phyloP scores from a whole-genome alignment of 495 filamentous ascomycete genomes.

The Alectoria sarmentosa region DNA sequence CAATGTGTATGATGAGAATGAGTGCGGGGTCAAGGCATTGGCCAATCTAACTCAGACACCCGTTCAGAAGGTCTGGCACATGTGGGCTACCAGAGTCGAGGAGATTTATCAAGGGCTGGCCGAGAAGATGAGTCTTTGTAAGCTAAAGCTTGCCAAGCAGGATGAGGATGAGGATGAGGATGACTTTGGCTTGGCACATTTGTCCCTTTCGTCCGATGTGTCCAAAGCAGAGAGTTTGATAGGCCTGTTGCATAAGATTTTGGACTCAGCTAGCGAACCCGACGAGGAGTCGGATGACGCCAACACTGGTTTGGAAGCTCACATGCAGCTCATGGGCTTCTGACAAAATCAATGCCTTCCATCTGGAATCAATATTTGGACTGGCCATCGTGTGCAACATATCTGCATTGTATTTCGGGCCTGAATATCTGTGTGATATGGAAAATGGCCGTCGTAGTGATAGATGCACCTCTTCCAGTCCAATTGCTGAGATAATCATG shows the following conservation, averaged over 20 bases:
- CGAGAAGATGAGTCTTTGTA: background rate
- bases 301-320: background rate
- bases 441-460: background rate
- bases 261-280: slow-evolving; percentile 1
- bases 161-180: background rate
- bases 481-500: background rate
- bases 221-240: background rate
- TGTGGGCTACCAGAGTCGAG: background rate
- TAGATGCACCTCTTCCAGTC: background rate
- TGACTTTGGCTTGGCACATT: background rate
- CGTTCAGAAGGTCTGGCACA: background rate
- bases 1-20: background rate
- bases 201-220: background rate
- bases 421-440: background rate
- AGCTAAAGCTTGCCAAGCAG: background rate
- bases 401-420: background rate
- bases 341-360: background rate
- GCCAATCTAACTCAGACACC: background rate
- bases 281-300: background rate
- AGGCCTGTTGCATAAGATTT: background rate
- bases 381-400: background rate
- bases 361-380: background rate
- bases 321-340: background rate
- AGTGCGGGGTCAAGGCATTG: background rate
- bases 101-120: background rate